phyloP scores from a whole-genome alignment of 805 yeast species.

The Wickerhamomyces subpelliculosus region DNA sequence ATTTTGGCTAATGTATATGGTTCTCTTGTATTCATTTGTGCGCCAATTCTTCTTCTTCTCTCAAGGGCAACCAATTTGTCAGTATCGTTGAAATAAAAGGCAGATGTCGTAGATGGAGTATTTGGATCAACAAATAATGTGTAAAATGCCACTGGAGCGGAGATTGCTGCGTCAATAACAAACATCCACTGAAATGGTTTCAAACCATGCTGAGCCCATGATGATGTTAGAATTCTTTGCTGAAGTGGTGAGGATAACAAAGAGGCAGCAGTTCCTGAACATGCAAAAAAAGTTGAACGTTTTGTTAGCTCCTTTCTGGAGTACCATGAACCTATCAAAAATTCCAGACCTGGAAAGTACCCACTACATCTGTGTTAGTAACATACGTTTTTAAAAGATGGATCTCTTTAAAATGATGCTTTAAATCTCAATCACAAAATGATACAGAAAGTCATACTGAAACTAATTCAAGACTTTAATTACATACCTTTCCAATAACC shows the following conservation, averaged over 20 bases:
- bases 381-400: no score
- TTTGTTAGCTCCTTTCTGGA: constrained; percentile 23
- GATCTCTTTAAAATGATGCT: no score
- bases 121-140: constrained; percentile 34
- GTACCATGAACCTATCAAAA: constrained; percentile 29
- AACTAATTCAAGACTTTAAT: no score
- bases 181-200: constrained; percentile 35
- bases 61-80: constrained; percentile 37
- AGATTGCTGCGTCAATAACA: constrained; percentile 32
- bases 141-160: constrained; percentile 34
- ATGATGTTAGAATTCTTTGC: constrained; percentile 19
- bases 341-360: constrained; percentile 38
- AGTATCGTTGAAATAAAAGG: constrained; percentile 31
- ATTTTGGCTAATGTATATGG: constrained; percentile 32
- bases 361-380: no score
- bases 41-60: constrained; percentile 31
- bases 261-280: constrained; percentile 25
- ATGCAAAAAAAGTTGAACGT: constrained; percentile 24
- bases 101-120: constrained; percentile 33
- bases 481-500: constrained; percentile 33
- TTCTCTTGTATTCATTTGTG: constrained; percentile 32
- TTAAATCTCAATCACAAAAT: no score
- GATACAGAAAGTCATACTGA: no score
- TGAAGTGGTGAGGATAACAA: constrained; percentile 29
- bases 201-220: constrained; percentile 3